Evolutionary conservation across 805 yeast species (phyloP), one percentile per base, ranked within the genome.

Genomic region (Cyberlindnera xishuangbannaensis): DNA sequence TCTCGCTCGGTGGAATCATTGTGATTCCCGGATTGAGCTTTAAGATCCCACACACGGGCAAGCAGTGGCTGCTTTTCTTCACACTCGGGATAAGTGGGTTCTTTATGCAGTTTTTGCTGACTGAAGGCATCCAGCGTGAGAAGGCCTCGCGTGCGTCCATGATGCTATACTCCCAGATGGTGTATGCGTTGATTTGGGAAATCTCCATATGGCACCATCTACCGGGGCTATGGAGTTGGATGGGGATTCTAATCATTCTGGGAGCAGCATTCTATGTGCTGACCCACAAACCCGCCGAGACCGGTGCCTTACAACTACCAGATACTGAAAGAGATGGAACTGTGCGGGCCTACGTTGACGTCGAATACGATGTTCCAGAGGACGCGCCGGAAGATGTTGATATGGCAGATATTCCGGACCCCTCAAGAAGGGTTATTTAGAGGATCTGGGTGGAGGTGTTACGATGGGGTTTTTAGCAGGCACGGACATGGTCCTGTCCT

Each of bases 101-200:
- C 56, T 59, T 77, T 39, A 82, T 81, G 78, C 96, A 88, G 55
- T 78, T 77, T 48, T 61, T 79, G 23, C 58, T 83, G 30, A 83
- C 96, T 0, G 76, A 84, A 7, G 96, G 95, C 1, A 71, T 87
- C 31, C 95, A 85, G 54, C 65, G 84, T 34, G 95, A 83, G 42
- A 69, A 67, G 39, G 94, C 95, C 0, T 76, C 86, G 4, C 69
- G 83, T 36, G 84, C 87, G 0, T 68, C 88, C 10, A 67, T 83
- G 40, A 78, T 85, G 75, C 61, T 72, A 2, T 88, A 88, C 53
- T 69, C 87, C 2, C 84, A 79, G 50, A 69, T 87, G 67, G 61
- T 87, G 2, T 85, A 80, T 59, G 90, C 95, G 0, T 61, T 85
- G 13, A 37, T 82, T 20, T 78, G 88, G 75, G 96, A 87, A 52